Base-by-base conservation (phyloP, 257 asterid species). In the Solanum lignicaule region DNA sequence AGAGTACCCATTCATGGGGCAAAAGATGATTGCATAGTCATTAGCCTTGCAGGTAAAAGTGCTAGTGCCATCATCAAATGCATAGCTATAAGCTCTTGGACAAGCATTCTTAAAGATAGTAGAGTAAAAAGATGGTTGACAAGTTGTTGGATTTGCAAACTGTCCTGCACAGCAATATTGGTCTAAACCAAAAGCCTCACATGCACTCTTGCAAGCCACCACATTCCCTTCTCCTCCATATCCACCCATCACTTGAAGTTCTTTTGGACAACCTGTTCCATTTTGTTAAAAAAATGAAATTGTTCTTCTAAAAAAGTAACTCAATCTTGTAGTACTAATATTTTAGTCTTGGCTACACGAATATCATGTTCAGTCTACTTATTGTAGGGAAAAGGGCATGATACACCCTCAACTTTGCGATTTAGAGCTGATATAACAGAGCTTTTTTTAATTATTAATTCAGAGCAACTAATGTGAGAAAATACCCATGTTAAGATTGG, bases 201-300 rank as follows among this genome's bases (percentile, higher is more conserved):
- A 96, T 3, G 98, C 98, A 25, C 98, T 96, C 94, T 90, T 94
- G 93, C 98, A 95, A 21, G 94, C 98, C 65, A 95, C 94, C 58
- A 95, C 98, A 58, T 90, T 81, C 32, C 95, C 94, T 69, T 91
- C 94, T 27, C 87, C 87, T 14, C 83, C 83, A 16, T 87, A 93
- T 5, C 76, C 88, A 6, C 95, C 95, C 3, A 92, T 90, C 87
- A 96, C 98, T 86, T 96, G 98, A 83, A 96, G 98, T 87, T 95
- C 98, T 87, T 88, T 92, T 9, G 98, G 98, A 75, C 98, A 96
- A 84, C 98, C 98, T 96, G 96, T 87, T 66, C 23, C 41, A 87
- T 88, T 84, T 89, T 60, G 27, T n/a, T 36, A 14, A 48, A 25
- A 18, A 23, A 29, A 23, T n/a, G 33, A 41, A 71, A n/a, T 76